Base-by-base conservation (phyloP, 202 grass and related monocot genomes). In the Panicum virgatum region DNA sequence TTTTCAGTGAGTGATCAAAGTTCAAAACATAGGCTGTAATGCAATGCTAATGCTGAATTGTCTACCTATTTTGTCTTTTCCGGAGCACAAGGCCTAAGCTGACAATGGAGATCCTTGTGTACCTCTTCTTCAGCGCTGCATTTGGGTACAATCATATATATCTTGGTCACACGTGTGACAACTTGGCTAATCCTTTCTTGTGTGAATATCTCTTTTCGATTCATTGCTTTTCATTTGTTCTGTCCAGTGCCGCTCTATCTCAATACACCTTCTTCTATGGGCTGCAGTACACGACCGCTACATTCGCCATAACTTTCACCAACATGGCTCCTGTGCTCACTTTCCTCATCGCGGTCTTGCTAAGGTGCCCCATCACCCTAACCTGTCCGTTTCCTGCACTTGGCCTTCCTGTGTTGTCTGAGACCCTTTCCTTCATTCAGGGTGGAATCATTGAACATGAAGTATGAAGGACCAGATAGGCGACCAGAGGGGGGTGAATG, bases 191-290 rank as follows among this genome's bases (percentile, higher is more conserved):
- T 39, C 3, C 38, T 47, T 80, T 69, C 5, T 59, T 1, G 12
- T n/a, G 18, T 18, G 14, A 34, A 52, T 76, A 63, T 34, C 66
- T 53, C 66, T 82, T 26, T 12, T 62, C 76, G n/a, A 69, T 85
- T 54, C 48, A 71, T 52, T 62, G 23, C 6, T 67, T 81, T 75
- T 79, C 11, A 56, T n/a, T n/a, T 38, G 10, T 80, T 54, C 69
- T 82, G 57, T 76, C 61, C 85, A 98, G 96, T 34, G 90, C 96
- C 3, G 82, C 96, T 15, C 80, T 98, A 4, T 93, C 90, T 14
- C 92, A 94, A 5, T 94, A 91, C 67, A 88, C 87, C 56, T 94
- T 94, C 84, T 94, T 89, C 77, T 66, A 87, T 27, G 89, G 92
- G 30, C 18, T 94, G 54, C 83, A 94, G 32, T 89, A 91, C 47